Evolutionary conservation across 805 yeast species (phyloP).

Genomic region (Candida yuanshanica): DNA sequence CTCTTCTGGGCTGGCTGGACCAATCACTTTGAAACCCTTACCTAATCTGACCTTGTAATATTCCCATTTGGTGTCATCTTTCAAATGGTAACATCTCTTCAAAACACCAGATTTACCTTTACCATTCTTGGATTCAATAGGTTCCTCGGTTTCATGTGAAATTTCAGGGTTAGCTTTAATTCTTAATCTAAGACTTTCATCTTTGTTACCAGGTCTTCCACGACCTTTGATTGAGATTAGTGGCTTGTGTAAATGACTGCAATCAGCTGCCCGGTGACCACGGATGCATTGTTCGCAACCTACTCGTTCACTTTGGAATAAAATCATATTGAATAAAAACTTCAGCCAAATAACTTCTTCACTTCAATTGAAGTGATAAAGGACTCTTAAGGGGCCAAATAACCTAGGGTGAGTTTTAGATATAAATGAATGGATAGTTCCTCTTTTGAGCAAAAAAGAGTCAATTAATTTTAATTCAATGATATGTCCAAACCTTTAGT

Average conservation of each 20-base stretch:
- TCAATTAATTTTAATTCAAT: no score
- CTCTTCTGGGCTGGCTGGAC: conserved; percentile 4
- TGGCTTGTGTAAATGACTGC: conserved; percentile 76
- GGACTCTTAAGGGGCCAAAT: no score
- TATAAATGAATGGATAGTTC: no score
- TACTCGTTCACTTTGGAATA: conserved; percentile 72
- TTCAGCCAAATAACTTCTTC: no score
- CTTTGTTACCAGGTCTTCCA: conserved; percentile 66
- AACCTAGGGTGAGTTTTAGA: no score
- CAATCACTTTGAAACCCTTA: conserved; percentile 12
- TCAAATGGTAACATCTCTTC: conserved; percentile 14
- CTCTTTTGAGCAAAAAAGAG: no score
- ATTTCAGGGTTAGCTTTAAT: conserved; percentile 9
- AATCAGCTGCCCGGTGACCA: conserved; percentile 86
- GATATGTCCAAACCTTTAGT: no score
- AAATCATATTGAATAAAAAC: no score
- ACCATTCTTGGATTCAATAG: conserved; percentile 14
- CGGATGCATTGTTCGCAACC: conserved; percentile 85
- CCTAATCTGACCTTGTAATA: conserved; percentile 9
- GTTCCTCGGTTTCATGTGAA: conserved; percentile 7
- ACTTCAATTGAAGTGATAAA: no score
- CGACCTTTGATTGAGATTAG: conserved; percentile 83
- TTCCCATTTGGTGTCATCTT: conserved; percentile 9
- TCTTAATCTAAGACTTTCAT: conserved; percentile 14
- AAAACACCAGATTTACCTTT: conserved; percentile 4